Base-by-base conservation (phyloP, 2,329 filamentous ascomycete species). In the Sporothrix schenckii region DNA sequence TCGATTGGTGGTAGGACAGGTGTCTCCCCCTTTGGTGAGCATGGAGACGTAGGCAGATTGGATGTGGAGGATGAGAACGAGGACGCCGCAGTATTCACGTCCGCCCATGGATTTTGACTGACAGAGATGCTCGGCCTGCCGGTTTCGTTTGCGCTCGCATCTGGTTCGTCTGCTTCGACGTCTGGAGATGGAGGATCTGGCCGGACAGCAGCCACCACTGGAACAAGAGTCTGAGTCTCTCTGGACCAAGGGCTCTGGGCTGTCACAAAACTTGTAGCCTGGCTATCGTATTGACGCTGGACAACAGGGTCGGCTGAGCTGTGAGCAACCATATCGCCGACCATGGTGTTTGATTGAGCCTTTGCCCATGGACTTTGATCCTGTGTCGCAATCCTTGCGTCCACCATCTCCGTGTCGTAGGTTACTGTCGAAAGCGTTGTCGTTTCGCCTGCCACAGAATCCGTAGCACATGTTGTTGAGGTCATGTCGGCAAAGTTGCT, bases 341-440 rank as follows among this genome's bases (percentile, higher is more conserved):
- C 7, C 30, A 54, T 34, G 9, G 13, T 5, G 14, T 24, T 16
- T 3, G 27, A 10, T 13, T 56, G 60, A 4, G 53, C 49, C 49
- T 68, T 63, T 5, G 27, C 53, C 72, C 72, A 74, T 6, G 74
- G 72, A 47, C 74, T 75, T 21, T 75, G 74, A 10, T 74, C 72
- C 24, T 74, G 73, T 11, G 73, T 75, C 0, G 66, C 72, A 13
- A 74, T 30, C 3, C 72, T 66, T 10, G 44, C 56, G 13, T 52
- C 24, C 2, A 21, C 47, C n/a, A 41, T 47, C 7, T 49, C 58
- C 1, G n/a, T 21, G 7, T 54, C 44, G 9, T 69, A 66, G 4
- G 39, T 24, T n/a, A 41, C 9, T 13, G 21, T 41, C 9, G 63
- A 4, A 13, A n/a, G 4, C 5, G 13, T 24, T 16, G 69, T 61